Base-by-base conservation (phyloP, 2,329 filamentous ascomycete species). In the Ascochyta pisi region DNA sequence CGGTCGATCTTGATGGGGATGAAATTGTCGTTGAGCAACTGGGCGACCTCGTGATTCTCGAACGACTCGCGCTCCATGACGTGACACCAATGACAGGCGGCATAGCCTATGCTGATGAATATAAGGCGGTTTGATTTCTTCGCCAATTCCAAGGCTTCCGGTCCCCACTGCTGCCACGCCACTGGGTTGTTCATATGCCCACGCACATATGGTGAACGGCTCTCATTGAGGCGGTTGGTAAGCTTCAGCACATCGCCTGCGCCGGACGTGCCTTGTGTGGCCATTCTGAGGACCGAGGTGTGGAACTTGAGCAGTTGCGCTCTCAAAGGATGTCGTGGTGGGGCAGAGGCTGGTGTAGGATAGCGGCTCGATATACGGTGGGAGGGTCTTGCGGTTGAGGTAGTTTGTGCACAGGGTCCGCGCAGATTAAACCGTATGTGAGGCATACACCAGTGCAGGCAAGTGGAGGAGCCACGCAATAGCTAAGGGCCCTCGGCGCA, bases 51-150 rank as follows among this genome's bases (percentile, higher is more conserved):
- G 2, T 85, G 81, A 64, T 96, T 91, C 73, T 89, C 88, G 76
- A 99, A 98, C 19, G 91, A 94, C 76, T 99, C 95, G 62, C 89
- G 87, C 63, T 91, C 90, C 86, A 97, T 97, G 59, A 98, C 89
- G 78, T 95, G 91, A 73, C 82, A 84, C 82, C 95, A 96, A 79
- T 98, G 94, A 74, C 95, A 98, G 38, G 95, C 92, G 19, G 90
- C 90, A 80, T 96, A 99, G 44, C 95, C 95, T 69, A 98, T 93
- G 73, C 94, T 96, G 59, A 98, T 81, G 72, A 97, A 98, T 57
- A 99, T 88, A 55, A 96, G 82, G 69, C 92, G 90, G 76, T 98
- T 96, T 65, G 93, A 86, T 65, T 82, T 85, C 74, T 86, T 89
- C 15, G 95, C 94, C 43, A 92, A 82, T 61, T 85, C 84, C 50